phyloP scores from a whole-genome alignment of 202 grass and related monocot genomes.

The Cymbopogon flexuosus region DNA sequence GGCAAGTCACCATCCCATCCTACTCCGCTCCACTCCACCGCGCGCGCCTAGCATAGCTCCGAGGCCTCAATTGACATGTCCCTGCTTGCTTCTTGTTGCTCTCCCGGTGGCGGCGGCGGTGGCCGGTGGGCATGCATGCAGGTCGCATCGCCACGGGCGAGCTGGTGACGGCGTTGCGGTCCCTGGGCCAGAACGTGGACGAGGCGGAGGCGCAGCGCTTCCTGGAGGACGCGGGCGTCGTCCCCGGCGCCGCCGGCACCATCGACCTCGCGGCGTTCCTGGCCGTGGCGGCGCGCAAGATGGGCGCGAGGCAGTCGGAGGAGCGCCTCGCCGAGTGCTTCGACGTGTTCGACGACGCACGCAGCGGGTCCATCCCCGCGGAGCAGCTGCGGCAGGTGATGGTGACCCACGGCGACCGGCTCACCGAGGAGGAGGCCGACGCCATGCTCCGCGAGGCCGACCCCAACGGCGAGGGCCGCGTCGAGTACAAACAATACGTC shows the following conservation, averaged over 20 bases:
- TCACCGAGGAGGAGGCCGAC: slow-evolving; percentile 77
- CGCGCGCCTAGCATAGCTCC: background rate
- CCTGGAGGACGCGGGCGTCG: slow-evolving; percentile 40
- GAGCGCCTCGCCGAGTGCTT: slow-evolving; percentile 50
- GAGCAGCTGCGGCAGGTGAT: slow-evolving; percentile 81
- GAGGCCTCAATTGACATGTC: background rate
- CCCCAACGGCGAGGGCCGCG: slow-evolving; percentile 42
- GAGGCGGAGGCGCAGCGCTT: slow-evolving; percentile 56
- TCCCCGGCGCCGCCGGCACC: background rate
- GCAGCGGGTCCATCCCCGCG: slow-evolving; percentile 3
- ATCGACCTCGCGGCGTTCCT: slow-evolving; percentile 60
- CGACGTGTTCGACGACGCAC: slow-evolving; percentile 33
- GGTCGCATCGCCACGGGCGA: slow-evolving; percentile 53
- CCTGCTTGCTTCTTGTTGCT: background rate
- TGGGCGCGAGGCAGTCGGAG: slow-evolving; percentile 27
- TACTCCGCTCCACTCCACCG: background rate
- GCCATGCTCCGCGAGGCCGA: slow-evolving; percentile 74
- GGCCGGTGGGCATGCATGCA: background rate
- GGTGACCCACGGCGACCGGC: slow-evolving; percentile 60
- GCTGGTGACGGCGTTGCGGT: slow-evolving; percentile 57
- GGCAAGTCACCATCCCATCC: slow-evolving; percentile 28
- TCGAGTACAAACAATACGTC: slow-evolving; percentile 66
- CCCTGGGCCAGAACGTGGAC: slow-evolving; percentile 63
- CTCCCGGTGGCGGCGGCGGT: background rate
- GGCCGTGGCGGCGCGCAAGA: slow-evolving; percentile 55